A percentile compares a stretch with the other conserved stretches of the same genome.
Conservation (phyloP, 1,284 basidiomycete species). For the Takashimella koratensis region DNA sequence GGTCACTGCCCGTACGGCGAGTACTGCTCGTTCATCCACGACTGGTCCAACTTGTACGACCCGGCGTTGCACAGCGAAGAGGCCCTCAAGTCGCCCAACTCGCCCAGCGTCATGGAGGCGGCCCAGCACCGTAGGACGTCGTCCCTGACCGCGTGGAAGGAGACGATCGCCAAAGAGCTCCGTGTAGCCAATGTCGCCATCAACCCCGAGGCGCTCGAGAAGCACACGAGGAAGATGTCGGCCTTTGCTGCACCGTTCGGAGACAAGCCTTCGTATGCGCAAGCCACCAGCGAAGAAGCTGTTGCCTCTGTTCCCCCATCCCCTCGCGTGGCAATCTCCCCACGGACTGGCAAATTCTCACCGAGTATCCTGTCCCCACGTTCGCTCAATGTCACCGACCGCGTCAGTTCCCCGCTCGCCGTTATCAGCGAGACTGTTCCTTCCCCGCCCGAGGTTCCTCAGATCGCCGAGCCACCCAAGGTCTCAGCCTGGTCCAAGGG, state of each 20-base stretch:
- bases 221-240: constrained; percentile 11
- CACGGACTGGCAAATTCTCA: no score
- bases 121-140: not conserved
- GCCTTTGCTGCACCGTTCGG: constrained; percentile 27
- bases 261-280: constrained; percentile 14
- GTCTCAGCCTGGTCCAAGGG: constrained; percentile 28
- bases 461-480: not conserved
- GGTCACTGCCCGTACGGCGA: constrained; percentile 45
- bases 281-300: constrained; percentile 11
- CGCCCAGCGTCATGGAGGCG: not conserved
- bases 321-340: constrained; percentile 2
- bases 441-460: not conserved
- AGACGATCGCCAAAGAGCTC: constrained; percentile 6
- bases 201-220: constrained; percentile 12
- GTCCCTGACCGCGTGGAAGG: constrained; percentile 6
- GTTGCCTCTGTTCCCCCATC: not conserved
- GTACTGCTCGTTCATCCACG: constrained; percentile 49
- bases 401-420: not conserved
- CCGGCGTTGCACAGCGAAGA: constrained; percentile 2
- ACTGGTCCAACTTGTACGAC: constrained; percentile 14
- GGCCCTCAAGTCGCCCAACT: not conserved
- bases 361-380: not conserved
- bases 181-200: constrained; percentile 12
- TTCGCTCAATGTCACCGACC: not conserved
- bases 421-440: not conserved